These are phyloP conservation scores for Nicotiana attenuata DNA, from an alignment of 257 asterid genomes.

Conservation along the genomic window DNA sequence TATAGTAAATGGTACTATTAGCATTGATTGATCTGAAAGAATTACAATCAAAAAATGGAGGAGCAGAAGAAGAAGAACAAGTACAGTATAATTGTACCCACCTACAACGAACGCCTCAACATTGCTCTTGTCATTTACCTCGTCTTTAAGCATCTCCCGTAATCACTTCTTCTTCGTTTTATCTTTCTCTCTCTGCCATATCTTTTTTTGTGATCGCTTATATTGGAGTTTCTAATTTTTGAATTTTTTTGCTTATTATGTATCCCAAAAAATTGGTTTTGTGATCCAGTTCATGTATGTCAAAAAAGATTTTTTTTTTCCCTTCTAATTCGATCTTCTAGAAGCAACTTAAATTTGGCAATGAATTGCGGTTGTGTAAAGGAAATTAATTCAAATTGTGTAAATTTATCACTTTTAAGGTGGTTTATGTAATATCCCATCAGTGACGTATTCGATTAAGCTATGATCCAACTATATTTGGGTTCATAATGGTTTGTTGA, in stretches of 20 bases:
- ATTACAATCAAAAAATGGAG: slow-evolving; percentile 18
- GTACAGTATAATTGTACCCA: slow-evolving; percentile 88
- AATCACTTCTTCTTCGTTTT: slow-evolving; percentile 9
- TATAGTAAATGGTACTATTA: neutral
- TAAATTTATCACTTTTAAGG: neutral
- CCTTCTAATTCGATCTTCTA: neutral
- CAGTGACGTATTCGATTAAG: neutral
- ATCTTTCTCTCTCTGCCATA: neutral
- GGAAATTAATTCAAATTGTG: neutral
- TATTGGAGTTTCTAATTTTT: neutral
- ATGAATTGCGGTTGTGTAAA: neutral
- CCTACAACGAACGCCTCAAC: slow-evolving; percentile 97
- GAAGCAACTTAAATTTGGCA: neutral
- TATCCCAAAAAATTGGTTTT: neutral
- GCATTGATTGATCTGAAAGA: slow-evolving; percentile 2
- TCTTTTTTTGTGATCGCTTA: neutral
- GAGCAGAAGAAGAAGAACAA: slow-evolving; percentile 53
- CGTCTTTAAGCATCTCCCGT: slow-evolving; percentile 80
- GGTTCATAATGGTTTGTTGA: neutral
- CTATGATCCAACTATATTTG: neutral
- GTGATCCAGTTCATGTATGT: neutral
- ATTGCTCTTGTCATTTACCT: slow-evolving; percentile 85
- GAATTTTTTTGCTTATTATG: too few relatives aligned
- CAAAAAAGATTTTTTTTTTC: too few relatives aligned
- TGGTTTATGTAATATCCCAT: neutral